Percentiles rank a stretch among this genome's conserved stretches.
Evolutionary conservation across 2,329 filamentous ascomycete species (phyloP).

Genomic region (Colletotrichum shisoi): DNA sequence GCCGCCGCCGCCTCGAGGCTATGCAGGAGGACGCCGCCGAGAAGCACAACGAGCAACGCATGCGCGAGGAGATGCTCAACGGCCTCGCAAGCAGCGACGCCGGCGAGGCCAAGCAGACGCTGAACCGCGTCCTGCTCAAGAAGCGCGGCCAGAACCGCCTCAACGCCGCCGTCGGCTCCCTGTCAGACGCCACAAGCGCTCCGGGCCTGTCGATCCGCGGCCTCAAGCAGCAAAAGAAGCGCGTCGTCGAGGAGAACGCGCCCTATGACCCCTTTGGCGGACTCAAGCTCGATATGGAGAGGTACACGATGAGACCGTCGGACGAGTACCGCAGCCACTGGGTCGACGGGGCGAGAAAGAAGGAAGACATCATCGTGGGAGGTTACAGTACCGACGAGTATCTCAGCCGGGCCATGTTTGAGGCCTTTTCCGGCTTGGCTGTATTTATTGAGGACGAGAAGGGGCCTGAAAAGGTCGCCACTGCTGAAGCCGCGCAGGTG

Average conservation of each 20-base stretch:
- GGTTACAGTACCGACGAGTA: constrained; percentile 88
- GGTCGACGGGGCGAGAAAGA: constrained; percentile 71
- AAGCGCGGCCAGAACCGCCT: constrained; percentile 67
- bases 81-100: constrained; percentile 69
- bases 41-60: constrained; percentile 67
- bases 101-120: constrained; percentile 66
- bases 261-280: constrained; percentile 92
- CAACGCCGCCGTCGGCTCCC: constrained; percentile 46
- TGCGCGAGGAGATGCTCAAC: constrained; percentile 73
- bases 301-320: constrained; percentile 68
- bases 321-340: constrained; percentile 78
- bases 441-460: constrained; percentile 87
- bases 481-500: constrained; percentile 49
- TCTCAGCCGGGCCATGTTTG: constrained; percentile 79
- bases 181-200: constrained; percentile 47
- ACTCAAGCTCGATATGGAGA: constrained; percentile 70
- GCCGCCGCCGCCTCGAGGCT: constrained; percentile 68
- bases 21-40: constrained; percentile 75
- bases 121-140: constrained; percentile 73
- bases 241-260: constrained; percentile 66
- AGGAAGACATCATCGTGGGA: constrained; percentile 73
- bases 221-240: constrained; percentile 68
- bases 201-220: constrained; percentile 75
- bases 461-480: constrained; percentile 49
- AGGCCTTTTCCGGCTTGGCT: constrained; percentile 88